Evolutionary conservation across 768 basidiomycete species (phyloP), one percentile per base, ranked within the genome.

Genomic region (Dioszegia aurantiaca): DNA sequence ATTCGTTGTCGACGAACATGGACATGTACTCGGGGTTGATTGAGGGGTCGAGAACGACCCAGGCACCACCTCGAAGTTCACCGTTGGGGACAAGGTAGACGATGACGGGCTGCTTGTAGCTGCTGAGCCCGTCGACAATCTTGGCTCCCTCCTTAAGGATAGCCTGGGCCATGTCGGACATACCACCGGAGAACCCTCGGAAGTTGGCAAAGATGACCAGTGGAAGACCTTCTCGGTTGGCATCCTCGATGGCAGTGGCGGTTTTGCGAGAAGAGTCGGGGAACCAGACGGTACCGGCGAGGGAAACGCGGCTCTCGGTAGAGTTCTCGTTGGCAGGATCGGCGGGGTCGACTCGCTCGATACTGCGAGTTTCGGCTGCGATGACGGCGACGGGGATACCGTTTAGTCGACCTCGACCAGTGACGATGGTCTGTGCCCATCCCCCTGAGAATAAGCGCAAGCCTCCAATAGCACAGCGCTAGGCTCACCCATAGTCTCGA

Each of bases 251-350:
- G 16, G 95, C 94, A 72, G 98, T 95, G 8, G 93, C 95, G 8
- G 95, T 99, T 83, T 99, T 99, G 82, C 95, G 93, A 5, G 95
- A 93, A 4, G 91, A 94, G 78, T 99, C 98, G 33, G 95, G 95
- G 77, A 97, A 98, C 95, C 95, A 99, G 24, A 98, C 95, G 49
- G 78, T 76, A 65, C 95, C 95, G n/a, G 95, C 95, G 76, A 98
- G 93, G 87, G 98, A 94, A 77, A 98, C 91, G 67, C 87, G 87
- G 72, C 93, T 93, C 77, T 99, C 95, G 76, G 93, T 90, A 6
- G 94, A 98, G 14, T 87, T 82, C 3, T 94, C 88, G 77, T 98
- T 99, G 53, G 95, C 95, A 12, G 95, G 95, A 68, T 99, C 95
- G 41, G 95, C 95, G 30, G 95, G 93, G 37, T 97, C 88, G 45